Evolutionary conservation across 2,329 filamentous ascomycete species (phyloP).

Genomic region (Xylaria arbuscula): DNA sequence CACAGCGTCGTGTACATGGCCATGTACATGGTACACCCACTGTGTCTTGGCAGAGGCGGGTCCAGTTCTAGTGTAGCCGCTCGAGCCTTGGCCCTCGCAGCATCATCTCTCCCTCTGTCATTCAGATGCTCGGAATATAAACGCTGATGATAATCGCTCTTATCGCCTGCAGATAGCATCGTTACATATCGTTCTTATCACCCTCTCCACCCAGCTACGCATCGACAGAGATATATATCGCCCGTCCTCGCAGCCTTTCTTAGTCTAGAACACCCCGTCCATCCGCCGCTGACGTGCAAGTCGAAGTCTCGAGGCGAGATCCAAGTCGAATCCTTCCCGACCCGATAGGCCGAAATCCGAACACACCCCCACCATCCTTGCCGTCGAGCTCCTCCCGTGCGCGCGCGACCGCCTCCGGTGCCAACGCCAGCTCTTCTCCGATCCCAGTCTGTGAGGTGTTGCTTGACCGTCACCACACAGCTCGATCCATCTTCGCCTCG

Average conservation of each 20-base stretch:
- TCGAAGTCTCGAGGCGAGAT: conserved; percentile 23
- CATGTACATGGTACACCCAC: conserved; percentile 1
- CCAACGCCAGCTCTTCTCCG: conserved; percentile 17
- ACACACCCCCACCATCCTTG: conserved; percentile 10
- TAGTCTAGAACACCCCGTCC: conserved; percentile 28
- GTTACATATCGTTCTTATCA: conserved; percentile 21
- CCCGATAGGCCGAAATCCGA: conserved; percentile 27
- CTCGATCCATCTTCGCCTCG: not conserved
- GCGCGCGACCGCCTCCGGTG: conserved; percentile 22
- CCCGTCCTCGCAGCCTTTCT: conserved; percentile 33
- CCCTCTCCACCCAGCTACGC: conserved; percentile 22
- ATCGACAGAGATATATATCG: conserved; percentile 35
- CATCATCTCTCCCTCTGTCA: conserved; percentile 2
- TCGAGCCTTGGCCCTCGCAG: conserved; percentile 19
- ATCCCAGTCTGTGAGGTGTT: conserved; percentile 11
- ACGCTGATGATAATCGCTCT: conserved; percentile 20
- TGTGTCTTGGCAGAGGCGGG: conserved; percentile 31
- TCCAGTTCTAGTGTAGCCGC: conserved; percentile 25
- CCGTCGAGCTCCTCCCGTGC: conserved; percentile 20
- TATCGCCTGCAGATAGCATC: conserved; percentile 30
- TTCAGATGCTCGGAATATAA: conserved; percentile 19
- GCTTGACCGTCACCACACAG: conserved; percentile 19
- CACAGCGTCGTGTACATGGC: not conserved
- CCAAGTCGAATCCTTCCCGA: conserved; percentile 16
- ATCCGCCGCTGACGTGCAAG: conserved; percentile 31